Evolutionary conservation across 192 early-diverging fungal genomes (phyloP).

Genomic region (Coemansia aciculifera): DNA sequence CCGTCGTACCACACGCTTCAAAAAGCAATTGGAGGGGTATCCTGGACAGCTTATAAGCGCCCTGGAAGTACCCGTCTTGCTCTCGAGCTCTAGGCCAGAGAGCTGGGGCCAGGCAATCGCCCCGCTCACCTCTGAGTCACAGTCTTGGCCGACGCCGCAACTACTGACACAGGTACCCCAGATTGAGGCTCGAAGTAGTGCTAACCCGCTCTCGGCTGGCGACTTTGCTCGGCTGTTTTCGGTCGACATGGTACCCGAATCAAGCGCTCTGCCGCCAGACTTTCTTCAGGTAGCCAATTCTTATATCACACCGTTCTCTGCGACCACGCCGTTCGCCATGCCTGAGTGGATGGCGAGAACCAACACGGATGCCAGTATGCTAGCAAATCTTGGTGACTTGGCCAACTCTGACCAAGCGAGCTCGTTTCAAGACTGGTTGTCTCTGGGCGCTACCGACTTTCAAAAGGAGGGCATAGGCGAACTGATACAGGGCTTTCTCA

Average conservation of each 20-base stretch:
- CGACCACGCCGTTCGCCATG: slow-evolving; percentile 9
- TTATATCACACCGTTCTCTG: slow-evolving; percentile 39
- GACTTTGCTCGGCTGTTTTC: slow-evolving; percentile 40
- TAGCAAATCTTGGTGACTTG: slow-evolving; percentile 43
- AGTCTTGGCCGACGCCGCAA: background rate
- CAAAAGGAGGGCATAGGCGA: background rate
- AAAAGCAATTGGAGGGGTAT: slow-evolving; percentile 37
- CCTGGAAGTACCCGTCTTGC: slow-evolving; percentile 18
- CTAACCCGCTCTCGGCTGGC: slow-evolving; percentile 27
- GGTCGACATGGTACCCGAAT: slow-evolving; percentile 47
- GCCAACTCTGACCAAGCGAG: slow-evolving; percentile 13
- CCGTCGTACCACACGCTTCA: slow-evolving; percentile 51
- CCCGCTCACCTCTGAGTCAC: background rate
- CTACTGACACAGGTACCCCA: background rate
- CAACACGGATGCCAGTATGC: slow-evolving; percentile 43
- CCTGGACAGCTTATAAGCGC: slow-evolving; percentile 26
- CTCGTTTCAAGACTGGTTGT: slow-evolving; percentile 28
- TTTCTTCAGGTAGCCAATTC: slow-evolving; percentile 41
- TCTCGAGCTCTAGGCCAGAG: slow-evolving; percentile 1
- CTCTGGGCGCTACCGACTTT: slow-evolving; percentile 22
- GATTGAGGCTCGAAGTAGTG: background rate
- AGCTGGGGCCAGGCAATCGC: background rate
- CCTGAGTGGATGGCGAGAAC: slow-evolving; percentile 23
- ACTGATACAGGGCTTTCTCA: slow-evolving; percentile 23
- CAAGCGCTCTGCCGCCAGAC: slow-evolving; percentile 27